Base-by-base conservation (phyloP, 345 rosid genomes). In the Eucalyptus pauciflora region DNA sequence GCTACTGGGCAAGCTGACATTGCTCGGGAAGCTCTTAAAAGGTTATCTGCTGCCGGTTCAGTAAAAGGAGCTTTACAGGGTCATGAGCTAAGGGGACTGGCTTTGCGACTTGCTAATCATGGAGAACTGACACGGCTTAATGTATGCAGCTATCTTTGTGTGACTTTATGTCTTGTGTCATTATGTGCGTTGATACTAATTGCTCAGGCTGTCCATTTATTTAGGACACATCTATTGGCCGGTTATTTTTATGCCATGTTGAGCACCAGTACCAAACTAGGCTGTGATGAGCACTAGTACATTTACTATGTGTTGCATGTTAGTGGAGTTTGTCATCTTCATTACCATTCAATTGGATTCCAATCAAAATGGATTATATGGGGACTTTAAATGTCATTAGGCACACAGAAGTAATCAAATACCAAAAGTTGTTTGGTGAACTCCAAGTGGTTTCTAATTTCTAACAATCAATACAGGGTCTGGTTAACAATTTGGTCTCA, bases 81-180 rank as follows among this genome's bases (percentile, higher is more conserved):
- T 88, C 95, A 94, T 54, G 99, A 97, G 91, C 91, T 96, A 89
- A 94, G 98, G 92, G 99, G 99, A 88, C 98, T 98, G 89, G 95
- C 99, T 89, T 90, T 98, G 91, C 98, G 99, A 87, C 97, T 98
- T 88, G 99, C 99, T 89, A 98, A 98, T 92, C 99, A 97, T 89
- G 99, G 99, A 87, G 99, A 98, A 90, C 93, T 98, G 93, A 96
- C 99, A 49, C 93, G 98, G 89, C 92, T 97, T 86, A 92, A 96
- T 90, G 99, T 98, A 96, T 88, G 98, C 90, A 86, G 37, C 88
- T 48, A 83, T 87, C 91, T 87, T 89, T 87, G 25, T 88, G 50
- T 54, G 62, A 20, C 85, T 29, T 52, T 27, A 69, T 50, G 25
- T 64, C 85, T 54, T 41, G 7, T 10, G 48, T 76, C 85, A 37